Evolutionary conservation across 148 eudicot species (phyloP), one percentile per base, ranked within the genome.

Genomic region (Rheum nobile): DNA sequence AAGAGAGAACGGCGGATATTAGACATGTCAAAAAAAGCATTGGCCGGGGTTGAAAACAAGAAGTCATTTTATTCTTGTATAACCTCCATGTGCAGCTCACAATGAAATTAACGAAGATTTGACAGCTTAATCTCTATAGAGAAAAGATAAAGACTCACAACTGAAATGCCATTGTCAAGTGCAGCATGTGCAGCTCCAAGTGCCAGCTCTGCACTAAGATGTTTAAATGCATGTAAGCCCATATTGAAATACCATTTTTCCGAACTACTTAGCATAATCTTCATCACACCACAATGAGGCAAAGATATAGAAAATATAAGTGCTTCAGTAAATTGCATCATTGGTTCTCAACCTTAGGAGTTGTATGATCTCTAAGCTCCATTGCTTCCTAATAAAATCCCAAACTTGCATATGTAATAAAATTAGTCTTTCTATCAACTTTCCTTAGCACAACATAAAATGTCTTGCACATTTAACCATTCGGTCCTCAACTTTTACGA

Each of bases 171-270:
- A 73, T 83, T 88, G 2, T 35, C 39, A 63, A 91, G 79, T 73
- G 97, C 97, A 77, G 97, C 97, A 68, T 81, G 78, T 28, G 97
- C 97, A 80, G 97, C 97, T 82, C 87, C 89, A 79, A 89, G 71
- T 29, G 97, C 94, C 71, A 89, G 74, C 81, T 91, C 92, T 72
- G 85, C 87, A 81, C 97, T 91, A 72, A 78, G 57, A 50, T 17
- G 47, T 37, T 71, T 9, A 19, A 74, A 59, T 38, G 28, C 50
- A 5, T 5, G 10, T 70, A 43, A 79, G 28, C 44, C 38, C 63
- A 21, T 11, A 8, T 43, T 72, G 14, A 31, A 22, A 74, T 29
- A 13, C 5, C 9, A n/a, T 10, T 13, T 24, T 32, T 57, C 1
- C 29, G 26, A 54, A 8, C 22, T 4, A 50, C 57, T 24, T 22